A percentile compares a stretch with the other conserved stretches of the same genome.
phyloP scores from a whole-genome alignment of 139 green algal species.

The Chlorella sorokiniana region DNA sequence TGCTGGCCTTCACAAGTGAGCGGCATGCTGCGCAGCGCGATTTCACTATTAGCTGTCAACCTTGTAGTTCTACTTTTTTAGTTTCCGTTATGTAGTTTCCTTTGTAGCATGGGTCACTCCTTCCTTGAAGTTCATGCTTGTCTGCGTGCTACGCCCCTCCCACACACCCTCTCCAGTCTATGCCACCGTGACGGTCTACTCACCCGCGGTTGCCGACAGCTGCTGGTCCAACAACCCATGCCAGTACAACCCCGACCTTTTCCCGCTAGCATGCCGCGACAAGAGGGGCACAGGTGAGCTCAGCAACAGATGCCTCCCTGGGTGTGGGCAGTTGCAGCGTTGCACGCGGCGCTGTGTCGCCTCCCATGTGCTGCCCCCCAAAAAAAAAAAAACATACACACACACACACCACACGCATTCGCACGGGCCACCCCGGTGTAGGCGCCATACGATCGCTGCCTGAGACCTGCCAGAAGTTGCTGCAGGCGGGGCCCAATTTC shows the following conservation, averaged over 20 bases:
- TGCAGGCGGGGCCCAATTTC: too few species aligned
- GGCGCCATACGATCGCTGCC: neutral
- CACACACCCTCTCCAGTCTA: slow-evolving; percentile 4
- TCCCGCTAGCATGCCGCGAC: slow-evolving; percentile 6
- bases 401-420: too few species aligned
- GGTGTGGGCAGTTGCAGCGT: too few species aligned
- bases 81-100: too few species aligned
- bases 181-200: slow-evolving; percentile 1
- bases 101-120: too few species aligned
- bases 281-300: slow-evolving; percentile 8
- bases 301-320: neutral
- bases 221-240: slow-evolving; percentile 46
- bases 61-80: neutral
- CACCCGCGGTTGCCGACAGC: neutral
- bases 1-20: slow-evolving; percentile 22
- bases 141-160: neutral
- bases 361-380: too few species aligned
- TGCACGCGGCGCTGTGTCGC: too few species aligned
- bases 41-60: neutral
- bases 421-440: too few species aligned
- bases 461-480: neutral
- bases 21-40: neutral
- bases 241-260: neutral
- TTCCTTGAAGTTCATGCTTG: neutral
- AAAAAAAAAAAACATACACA: too few species aligned